Conservation (phyloP, 345 rosid species). For the Tarenaya hassleriana region DNA sequence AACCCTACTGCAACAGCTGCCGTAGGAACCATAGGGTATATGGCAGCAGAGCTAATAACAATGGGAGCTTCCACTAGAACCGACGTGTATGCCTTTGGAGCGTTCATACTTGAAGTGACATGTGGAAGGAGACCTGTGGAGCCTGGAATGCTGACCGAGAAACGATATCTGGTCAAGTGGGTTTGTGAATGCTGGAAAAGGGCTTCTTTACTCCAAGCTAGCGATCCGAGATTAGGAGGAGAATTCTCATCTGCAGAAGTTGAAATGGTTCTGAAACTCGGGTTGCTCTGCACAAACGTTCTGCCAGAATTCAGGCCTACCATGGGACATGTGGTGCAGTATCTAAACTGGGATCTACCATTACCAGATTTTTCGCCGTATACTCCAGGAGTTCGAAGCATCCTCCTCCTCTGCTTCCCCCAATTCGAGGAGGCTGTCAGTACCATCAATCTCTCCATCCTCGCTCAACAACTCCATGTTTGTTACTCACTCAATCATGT, state of each 20-base stretch:
- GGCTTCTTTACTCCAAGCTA: constrained; percentile 18
- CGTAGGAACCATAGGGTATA: constrained; percentile 37
- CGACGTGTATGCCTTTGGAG: constrained; percentile 35
- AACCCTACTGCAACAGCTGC: constrained; percentile 30
- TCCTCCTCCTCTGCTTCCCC: too few species aligned
- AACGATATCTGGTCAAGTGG: constrained; percentile 24
- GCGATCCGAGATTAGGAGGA: constrained; percentile 23
- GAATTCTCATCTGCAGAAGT: constrained; percentile 29
- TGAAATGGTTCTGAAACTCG: constrained; percentile 41
- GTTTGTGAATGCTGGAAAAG: constrained; percentile 18
- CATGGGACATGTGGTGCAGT: constrained; percentile 4
- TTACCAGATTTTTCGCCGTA: neutral
- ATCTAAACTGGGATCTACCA: neutral
- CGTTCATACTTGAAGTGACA: constrained; percentile 30
- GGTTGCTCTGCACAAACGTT: constrained; percentile 41
- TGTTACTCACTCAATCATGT: constrained; percentile 22
- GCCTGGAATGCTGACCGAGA: constrained; percentile 3
- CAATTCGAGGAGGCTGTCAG: too few species aligned
- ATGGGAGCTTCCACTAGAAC: constrained; percentile 27
- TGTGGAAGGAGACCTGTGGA: constrained; percentile 39
- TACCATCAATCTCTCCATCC: constrained; percentile 1
- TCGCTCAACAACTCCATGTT: constrained; percentile 18
- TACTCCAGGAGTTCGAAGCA: neutral
- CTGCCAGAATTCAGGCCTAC: constrained; percentile 35
- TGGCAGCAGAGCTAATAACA: constrained; percentile 34